Conservation (phyloP, 768 basidiomycete species). For the Lanmaoa rubissima region DNA sequence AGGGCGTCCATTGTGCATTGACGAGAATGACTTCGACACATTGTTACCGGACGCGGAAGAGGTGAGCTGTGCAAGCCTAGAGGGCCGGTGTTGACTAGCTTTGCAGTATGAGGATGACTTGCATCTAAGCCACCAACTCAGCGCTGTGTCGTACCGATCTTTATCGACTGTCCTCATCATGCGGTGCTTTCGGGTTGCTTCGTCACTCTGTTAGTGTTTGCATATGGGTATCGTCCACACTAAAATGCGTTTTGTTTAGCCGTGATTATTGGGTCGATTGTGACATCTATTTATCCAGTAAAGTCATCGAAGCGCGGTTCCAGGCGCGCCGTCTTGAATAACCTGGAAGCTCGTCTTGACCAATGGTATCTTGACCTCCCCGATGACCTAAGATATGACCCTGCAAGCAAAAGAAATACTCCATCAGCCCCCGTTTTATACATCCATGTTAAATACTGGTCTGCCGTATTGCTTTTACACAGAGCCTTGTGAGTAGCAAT, state of each 20-base stretch:
- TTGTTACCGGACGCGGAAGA: conserved; percentile 55
- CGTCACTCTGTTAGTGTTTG: conserved; percentile 53
- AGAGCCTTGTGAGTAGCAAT: conserved; percentile 67
- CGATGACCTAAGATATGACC: conserved; percentile 58
- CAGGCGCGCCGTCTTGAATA: conserved; percentile 48
- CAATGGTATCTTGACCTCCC: conserved; percentile 75
- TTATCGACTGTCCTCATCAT: conserved; percentile 42
- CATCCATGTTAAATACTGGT: conserved; percentile 76
- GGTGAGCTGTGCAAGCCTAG: conserved; percentile 34
- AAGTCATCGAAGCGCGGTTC: conserved; percentile 45
- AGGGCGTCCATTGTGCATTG: conserved; percentile 69
- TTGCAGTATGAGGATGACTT: conserved; percentile 56
- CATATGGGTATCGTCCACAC: conserved; percentile 1
- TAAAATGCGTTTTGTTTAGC: conserved; percentile 39
- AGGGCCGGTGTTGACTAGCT: conserved; percentile 7
- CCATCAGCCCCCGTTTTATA: conserved; percentile 67
- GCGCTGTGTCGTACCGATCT: conserved; percentile 41
- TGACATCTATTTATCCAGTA: conserved; percentile 70
- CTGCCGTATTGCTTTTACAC: conserved; percentile 68
- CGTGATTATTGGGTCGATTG: conserved; percentile 63
- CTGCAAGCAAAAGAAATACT: conserved; percentile 47
- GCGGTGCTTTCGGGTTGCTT: conserved; percentile 53
- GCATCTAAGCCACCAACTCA: conserved; percentile 49
- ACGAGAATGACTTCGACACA: conserved; percentile 69
- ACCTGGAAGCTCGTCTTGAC: conserved; percentile 65